Base-by-base conservation (phyloP, 1,284 basidiomycete genomes). In the Lignosus rhinocerotis region DNA sequence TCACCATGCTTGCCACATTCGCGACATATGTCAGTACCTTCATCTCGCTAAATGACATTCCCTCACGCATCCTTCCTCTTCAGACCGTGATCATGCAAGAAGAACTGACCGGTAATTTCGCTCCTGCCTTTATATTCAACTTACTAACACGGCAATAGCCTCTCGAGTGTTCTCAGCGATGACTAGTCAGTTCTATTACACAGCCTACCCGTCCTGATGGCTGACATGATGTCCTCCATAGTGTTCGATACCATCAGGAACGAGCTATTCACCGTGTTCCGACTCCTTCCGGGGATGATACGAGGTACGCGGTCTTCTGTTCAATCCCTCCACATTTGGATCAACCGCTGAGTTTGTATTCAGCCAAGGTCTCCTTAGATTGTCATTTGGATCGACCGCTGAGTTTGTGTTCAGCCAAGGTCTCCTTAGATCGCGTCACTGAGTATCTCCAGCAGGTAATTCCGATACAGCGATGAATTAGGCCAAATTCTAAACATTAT, bases 1-100 rank as follows among this genome's bases (percentile, higher is more conserved):
- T 85, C 46, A 85, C 83, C 3, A 90, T 90, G 81, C 70, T 83
- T 34, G 78, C 79, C 31, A 88, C 88, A 0, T 90, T 85, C 65
- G 79, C 80, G 6, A 78, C 83, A 39, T 88, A 81, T 63, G 71
- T 73, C 48, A 44, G 70, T 61, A 10, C 9, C 2, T 10, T 2
- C 10, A 6, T 48, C 30, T 14, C 25, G 34, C 7, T 54, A 7
- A 19, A 5, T 3, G 33, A 11, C 6, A 16, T 52, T 25, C 14
- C 25, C 9, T 9, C 14, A 14, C n/a, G 25, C 53, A 12, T 17
- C 34, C 9, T 30, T 25, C 21, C n/a, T 39, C 30, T 51, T 4
- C 25, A 79, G 73, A 73, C 73, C 16, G 31, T 68, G 10, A 36
- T 74, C 6, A 72, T 64, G 61, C 62, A 64, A 42, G 43, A 69